phyloP scores from a whole-genome alignment of 1,139 yeast genomes.

The Diutina scorzettiae region DNA sequence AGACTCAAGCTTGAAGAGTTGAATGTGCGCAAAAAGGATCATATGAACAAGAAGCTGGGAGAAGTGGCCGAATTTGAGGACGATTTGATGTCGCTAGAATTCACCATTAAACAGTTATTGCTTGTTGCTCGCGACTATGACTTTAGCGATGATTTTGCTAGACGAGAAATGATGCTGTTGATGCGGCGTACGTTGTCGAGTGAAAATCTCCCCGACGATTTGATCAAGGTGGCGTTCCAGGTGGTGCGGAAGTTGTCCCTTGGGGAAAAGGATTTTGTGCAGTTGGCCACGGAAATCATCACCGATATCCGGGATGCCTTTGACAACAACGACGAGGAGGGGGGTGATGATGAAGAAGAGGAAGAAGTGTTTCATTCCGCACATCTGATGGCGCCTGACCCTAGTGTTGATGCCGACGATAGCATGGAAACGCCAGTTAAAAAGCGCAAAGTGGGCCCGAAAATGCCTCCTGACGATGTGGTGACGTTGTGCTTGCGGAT shows the following conservation, averaged over 20 bases:
- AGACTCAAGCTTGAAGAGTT: background rate
- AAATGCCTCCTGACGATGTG: conserved; percentile 34
- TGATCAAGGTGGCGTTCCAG: conserved; percentile 46
- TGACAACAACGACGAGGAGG: conserved; percentile 11
- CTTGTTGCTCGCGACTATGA: conserved; percentile 63
- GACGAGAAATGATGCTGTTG: conserved; percentile 68
- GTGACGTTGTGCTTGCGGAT: conserved; percentile 57
- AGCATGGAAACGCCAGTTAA: conserved; percentile 12
- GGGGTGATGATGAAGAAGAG: conserved; percentile 7
- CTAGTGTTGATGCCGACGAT: conserved; percentile 8
- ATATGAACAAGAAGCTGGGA: background rate
- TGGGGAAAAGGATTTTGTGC: conserved; percentile 72
- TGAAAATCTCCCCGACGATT: conserved; percentile 39
- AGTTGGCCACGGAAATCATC: conserved; percentile 76
- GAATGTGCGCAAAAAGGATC: background rate
- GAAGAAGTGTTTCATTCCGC: conserved; percentile 8
- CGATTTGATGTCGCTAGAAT: conserved; percentile 48
- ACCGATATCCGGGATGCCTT: conserved; percentile 68
- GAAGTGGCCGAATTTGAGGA: conserved; percentile 1
- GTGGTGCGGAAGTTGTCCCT: conserved; percentile 63
- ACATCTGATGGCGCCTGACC: conserved; percentile 6
- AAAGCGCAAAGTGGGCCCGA: conserved; percentile 25
- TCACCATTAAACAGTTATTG: conserved; percentile 64
- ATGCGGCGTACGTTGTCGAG: conserved; percentile 51
- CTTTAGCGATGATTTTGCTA: conserved; percentile 83